Evolutionary conservation across 2,329 filamentous ascomycete species (phyloP).

Genomic region (Penicillium expansum): DNA sequence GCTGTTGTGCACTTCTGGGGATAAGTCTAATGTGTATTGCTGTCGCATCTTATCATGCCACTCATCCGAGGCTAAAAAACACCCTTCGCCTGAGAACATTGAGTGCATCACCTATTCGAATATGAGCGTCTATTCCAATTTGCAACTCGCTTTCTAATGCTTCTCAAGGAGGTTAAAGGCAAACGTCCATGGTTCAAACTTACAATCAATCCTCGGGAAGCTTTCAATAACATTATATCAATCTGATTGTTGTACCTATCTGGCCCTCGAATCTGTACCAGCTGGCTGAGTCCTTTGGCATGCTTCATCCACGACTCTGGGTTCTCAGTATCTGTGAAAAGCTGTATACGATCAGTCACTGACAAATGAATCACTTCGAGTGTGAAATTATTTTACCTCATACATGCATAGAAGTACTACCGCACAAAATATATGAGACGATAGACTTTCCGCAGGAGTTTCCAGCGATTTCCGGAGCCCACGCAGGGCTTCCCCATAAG

Average conservation of each 20-base stretch:
- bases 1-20: constrained; percentile 14
- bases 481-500: constrained; percentile 27
- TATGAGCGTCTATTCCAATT: not conserved
- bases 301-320: constrained; percentile 33
- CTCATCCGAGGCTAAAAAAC: constrained; percentile 24
- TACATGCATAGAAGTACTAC: constrained; percentile 32
- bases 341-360: constrained; percentile 15
- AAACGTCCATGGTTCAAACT: not conserved
- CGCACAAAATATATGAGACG: constrained; percentile 29
- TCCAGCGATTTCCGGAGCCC: constrained; percentile 24
- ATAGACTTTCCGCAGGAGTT: constrained; percentile 19
- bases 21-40: constrained; percentile 16
- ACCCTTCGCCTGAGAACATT: constrained; percentile 28
- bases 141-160: not conserved
- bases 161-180: not conserved
- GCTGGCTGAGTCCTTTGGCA: constrained; percentile 27
- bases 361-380: not conserved
- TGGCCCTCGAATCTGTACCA: constrained; percentile 25
- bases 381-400: constrained; percentile 19
- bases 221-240: constrained; percentile 26
- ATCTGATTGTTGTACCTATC: constrained; percentile 22
- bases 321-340: constrained; percentile 27
- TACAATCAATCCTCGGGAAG: constrained; percentile 29
- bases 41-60: constrained; percentile 30
- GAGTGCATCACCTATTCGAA: constrained; percentile 29